Evolutionary conservation across 106 monocot species (phyloP), one percentile per base, ranked within the genome.

Genomic region (Dendrobium chrysotoxum): DNA sequence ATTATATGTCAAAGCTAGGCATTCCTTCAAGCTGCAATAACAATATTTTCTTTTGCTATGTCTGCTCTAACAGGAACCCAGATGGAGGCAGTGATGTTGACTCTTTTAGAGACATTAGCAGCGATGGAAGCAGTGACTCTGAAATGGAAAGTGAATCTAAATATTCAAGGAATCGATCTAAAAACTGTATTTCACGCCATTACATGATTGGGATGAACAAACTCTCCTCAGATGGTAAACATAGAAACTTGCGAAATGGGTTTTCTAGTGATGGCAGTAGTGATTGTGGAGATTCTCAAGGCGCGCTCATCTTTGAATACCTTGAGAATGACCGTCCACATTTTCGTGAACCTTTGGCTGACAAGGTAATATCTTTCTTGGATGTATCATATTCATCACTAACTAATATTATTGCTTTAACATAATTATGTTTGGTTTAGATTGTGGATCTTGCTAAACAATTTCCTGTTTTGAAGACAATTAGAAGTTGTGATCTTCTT

Each of bases 401-500:
- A 40, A 30, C 21, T 17, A n/a, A 72, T 81, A 13, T 77, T 80
- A 16, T 58, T 50, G 26, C 39, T 61, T 61, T 83, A 28, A 80
- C 31, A 21, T 50, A 50, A 15, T 16, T n/a, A 53, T 18, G 6
- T 39, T 80, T 78, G 67, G 17, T 41, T 30, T 85, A 93, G 93
- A 81, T 93, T 57, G 80, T 75, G 21, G 79, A 83, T 83, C 90
- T 93, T 85, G 87, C 93, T 45, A 67, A 79, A 7, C 46, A 13
- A 17, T 89, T 89, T 74, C 89, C 93, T 40, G 79, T 75, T 67
- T 73, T 93, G 70, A 87, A 53, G 81, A 87, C 91, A 17, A 44
- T 87, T 65, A 86, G 79, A 84, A 93, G 93, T 80, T 88, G 93
- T 83, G 91, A 93, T 83, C 78, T 93, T 68, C 81, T 83, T 46